phyloP scores from a whole-genome alignment of 129 eudicot genomes.

The Escallonia rubra region DNA sequence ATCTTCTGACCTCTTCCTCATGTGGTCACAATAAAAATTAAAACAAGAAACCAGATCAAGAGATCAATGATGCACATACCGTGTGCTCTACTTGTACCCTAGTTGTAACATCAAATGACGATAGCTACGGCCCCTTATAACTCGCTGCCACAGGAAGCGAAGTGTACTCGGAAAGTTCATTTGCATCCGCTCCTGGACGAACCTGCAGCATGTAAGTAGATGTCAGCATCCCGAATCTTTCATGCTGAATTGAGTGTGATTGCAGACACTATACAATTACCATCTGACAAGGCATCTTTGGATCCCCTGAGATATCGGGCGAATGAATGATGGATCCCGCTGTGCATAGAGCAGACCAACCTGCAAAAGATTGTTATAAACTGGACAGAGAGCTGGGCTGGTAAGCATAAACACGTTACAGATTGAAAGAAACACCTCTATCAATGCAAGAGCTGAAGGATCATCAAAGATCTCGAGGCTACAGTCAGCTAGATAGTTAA shows the following conservation, averaged over 20 bases:
- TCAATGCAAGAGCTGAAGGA: slow-evolving; percentile 75
- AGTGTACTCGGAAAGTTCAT: slow-evolving; percentile 37
- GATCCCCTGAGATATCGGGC: slow-evolving; percentile 79
- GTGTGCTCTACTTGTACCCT: slow-evolving; percentile 52
- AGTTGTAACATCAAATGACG: slow-evolving; percentile 81
- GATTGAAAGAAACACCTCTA: slow-evolving; percentile 51
- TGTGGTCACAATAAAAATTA: too few species aligned
- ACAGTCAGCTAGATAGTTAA: slow-evolving; percentile 81
- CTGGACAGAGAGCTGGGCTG: background rate
- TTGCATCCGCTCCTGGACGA: slow-evolving; percentile 72
- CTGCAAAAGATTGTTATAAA: slow-evolving; percentile 23
- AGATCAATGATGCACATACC: slow-evolving; percentile 21
- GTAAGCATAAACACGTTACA: background rate
- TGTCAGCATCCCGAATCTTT: slow-evolving; percentile 13
- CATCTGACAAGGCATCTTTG: slow-evolving; percentile 96
- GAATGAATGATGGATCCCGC: slow-evolving; percentile 82
- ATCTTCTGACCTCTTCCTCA: too few species aligned
- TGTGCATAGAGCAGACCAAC: slow-evolving; percentile 91
- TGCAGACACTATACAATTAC: slow-evolving; percentile 22
- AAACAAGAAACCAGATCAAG: too few species aligned
- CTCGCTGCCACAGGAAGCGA: slow-evolving; percentile 65
- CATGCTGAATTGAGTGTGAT: too few species aligned
- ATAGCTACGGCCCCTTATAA: slow-evolving; percentile 81
- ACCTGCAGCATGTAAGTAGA: slow-evolving; percentile 40
- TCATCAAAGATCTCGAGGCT: slow-evolving; percentile 92